Evolutionary conservation across 768 basidiomycete species (phyloP).

Genomic region (Leccinum aurantiacum): DNA sequence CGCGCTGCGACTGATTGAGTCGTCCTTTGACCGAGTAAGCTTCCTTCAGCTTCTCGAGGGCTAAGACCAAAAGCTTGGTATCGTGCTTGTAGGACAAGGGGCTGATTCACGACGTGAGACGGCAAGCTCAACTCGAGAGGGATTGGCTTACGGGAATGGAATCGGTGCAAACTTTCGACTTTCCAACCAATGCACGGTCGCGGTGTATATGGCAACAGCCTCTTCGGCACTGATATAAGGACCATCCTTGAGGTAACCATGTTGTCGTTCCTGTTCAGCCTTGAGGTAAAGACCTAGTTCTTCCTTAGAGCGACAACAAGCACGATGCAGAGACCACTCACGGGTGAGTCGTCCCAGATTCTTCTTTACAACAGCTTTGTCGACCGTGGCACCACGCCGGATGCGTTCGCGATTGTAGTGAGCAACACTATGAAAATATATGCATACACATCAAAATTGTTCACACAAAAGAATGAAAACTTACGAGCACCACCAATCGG

Average conservation of each 20-base stretch:
- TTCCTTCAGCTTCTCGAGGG: constrained; percentile 97
- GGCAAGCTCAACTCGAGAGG: neutral
- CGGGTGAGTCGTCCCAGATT: constrained; percentile 97
- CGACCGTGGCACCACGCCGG: constrained; percentile 92
- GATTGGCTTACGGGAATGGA: constrained; percentile 80
- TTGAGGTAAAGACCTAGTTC: constrained; percentile 82
- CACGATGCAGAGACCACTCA: constrained; percentile 33
- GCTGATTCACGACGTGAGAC: constrained; percentile 35
- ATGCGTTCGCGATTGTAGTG: constrained; percentile 99
- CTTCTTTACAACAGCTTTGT: constrained; percentile 99
- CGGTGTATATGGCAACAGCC: constrained; percentile 97
- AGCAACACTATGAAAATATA: constrained; percentile 60
- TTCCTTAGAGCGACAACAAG: constrained; percentile 5
- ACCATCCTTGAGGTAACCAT: constrained; percentile 98
- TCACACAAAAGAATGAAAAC: constrained; percentile 27
- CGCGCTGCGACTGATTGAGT: constrained; percentile 96
- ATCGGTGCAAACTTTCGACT: constrained; percentile 98
- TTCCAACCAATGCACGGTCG: constrained; percentile 98
- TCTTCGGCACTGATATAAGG: constrained; percentile 99
- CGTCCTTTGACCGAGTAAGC: constrained; percentile 98
- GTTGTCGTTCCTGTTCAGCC: constrained; percentile 98
- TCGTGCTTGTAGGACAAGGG: constrained; percentile 99
- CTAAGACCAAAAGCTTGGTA: constrained; percentile 94
- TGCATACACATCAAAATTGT: neutral
- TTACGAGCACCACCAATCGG: constrained; percentile 97